Conservation (phyloP, 495 filamentous ascomycete species). For the Aspergillus homomorphus region DNA sequence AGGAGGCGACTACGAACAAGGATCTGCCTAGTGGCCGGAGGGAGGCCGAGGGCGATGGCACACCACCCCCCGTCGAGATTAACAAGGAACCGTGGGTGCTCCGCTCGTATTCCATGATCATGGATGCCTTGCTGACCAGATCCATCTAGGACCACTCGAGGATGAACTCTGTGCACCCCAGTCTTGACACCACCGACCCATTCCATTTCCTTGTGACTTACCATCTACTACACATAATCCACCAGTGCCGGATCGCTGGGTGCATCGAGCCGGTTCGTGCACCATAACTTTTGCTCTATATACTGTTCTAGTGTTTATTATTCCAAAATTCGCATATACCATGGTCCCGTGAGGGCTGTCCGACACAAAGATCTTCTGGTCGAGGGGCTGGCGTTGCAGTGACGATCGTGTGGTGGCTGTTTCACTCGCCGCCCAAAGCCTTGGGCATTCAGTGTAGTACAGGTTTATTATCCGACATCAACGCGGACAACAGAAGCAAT, state of each 20-base stretch:
- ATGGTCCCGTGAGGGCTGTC: not conserved
- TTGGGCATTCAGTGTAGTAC: not conserved
- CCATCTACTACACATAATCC: not conserved
- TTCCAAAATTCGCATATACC: not conserved
- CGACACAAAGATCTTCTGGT: not conserved
- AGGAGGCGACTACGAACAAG: conserved; percentile 8
- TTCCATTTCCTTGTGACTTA: not conserved
- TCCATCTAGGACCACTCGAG: conserved; percentile 29
- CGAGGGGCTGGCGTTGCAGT: no score
- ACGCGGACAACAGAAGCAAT: not conserved
- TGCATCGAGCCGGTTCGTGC: conserved; percentile 1
- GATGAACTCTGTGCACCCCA: conserved; percentile 15
- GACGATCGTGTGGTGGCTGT: not conserved
- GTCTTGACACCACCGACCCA: not conserved
- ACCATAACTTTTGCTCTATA: conserved; percentile 6
- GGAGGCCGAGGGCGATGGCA: conserved; percentile 17
- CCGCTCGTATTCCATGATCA: conserved; percentile 7
- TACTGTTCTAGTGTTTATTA: not conserved
- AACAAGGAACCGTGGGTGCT: conserved; percentile 41
- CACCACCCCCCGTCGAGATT: conserved; percentile 34
- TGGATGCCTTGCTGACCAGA: conserved; percentile 15
- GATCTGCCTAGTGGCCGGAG: conserved; percentile 10
- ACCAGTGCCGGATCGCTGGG: conserved; percentile 18
- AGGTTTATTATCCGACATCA: not conserved
- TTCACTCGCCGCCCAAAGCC: not conserved